A percentile compares a stretch with the other conserved stretches of the same genome.
Conservation (phyloP, 1,284 basidiomycete genomes). For the Singerocomus inundabilis region DNA sequence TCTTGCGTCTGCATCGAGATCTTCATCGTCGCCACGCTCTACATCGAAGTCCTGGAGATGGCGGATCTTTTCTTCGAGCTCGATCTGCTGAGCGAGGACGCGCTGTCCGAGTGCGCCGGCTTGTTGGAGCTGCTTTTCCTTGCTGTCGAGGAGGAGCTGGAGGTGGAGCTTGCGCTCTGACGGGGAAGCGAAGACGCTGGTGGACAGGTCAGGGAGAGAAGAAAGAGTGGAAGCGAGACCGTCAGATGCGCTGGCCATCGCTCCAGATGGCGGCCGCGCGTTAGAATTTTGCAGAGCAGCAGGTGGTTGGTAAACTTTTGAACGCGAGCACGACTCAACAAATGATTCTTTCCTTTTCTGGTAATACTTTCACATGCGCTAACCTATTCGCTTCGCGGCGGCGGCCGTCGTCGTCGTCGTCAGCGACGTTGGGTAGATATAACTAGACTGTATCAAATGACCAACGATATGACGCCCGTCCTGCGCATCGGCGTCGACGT, state of each 20-base stretch:
- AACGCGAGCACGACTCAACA: conserved; percentile 2
- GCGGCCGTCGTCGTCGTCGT: too few relatives aligned
- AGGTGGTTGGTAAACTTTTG: conserved; percentile 8
- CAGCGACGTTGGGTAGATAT: too few relatives aligned
- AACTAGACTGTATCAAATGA: too few relatives aligned
- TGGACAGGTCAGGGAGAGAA: conserved; percentile 24
- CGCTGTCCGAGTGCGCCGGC: conserved; percentile 89
- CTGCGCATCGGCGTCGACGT: conserved; percentile 37
- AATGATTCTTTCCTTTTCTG: conserved; percentile 4
- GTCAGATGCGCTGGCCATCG: conserved; percentile 35
- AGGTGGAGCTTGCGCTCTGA: conserved; percentile 74
- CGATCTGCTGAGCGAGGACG: conserved; percentile 87
- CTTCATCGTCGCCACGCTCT: conserved; percentile 58
- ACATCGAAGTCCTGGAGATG: conserved; percentile 70
- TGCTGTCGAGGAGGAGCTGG: conserved; percentile 79
- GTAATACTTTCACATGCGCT: conserved; percentile 22
- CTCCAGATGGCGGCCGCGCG: conserved; percentile 15
- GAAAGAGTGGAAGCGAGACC: conserved; percentile 25
- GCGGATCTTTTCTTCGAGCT: conserved; percentile 83
- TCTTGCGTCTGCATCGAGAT: conserved; percentile 63
- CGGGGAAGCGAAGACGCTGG: conserved; percentile 42
- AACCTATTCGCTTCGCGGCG: conserved; percentile 3
- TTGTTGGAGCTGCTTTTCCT: conserved; percentile 87
- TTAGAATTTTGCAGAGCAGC: conserved; percentile 13
- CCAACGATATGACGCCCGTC: neutral